Conservation (phyloP, 306 rosid genomes). For the Castanea crenata region DNA sequence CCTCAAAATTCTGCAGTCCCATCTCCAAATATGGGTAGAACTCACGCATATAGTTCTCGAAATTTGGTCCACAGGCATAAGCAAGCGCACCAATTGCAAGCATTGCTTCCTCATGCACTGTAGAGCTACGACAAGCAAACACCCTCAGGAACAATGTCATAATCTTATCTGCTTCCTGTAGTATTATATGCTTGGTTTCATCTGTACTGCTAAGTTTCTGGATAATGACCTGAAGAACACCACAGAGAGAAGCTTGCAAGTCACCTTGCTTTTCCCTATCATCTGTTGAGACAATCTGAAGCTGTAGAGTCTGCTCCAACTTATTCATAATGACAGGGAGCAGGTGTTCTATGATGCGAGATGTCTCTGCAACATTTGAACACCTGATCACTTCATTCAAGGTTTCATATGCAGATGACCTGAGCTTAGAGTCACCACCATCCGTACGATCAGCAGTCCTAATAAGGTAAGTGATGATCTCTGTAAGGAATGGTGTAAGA, state of each 20-base stretch:
- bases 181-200: conserved; percentile 22
- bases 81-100: conserved; percentile 41
- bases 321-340: conserved; percentile 31
- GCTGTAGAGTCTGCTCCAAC: conserved; percentile 33
- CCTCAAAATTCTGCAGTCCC: conserved; percentile 40
- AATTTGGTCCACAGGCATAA: conserved; percentile 32
- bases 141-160: conserved; percentile 39
- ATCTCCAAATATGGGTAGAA: conserved; percentile 36
- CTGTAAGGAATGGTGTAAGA: conserved; percentile 28
- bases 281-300: conserved; percentile 29
- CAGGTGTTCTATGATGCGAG: conserved; percentile 27
- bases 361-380: conserved; percentile 26
- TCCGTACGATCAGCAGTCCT: conserved; percentile 35
- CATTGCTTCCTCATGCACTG: conserved; percentile 46
- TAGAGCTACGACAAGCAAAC: conserved; percentile 42
- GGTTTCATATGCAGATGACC: conserved; percentile 39
- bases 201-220: conserved; percentile 34
- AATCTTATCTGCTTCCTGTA: conserved; percentile 27
- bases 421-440: conserved; percentile 36
- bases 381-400: conserved; percentile 40
- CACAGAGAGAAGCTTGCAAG: conserved; percentile 41
- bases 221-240: conserved; percentile 41
- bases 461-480: conserved; percentile 25
- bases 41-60: conserved; percentile 32
- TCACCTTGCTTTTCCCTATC: conserved; percentile 43